Evolutionary conservation across 345 rosid genomes (phyloP), one percentile per base, ranked within the genome.

Genomic region (Salix udensis): DNA sequence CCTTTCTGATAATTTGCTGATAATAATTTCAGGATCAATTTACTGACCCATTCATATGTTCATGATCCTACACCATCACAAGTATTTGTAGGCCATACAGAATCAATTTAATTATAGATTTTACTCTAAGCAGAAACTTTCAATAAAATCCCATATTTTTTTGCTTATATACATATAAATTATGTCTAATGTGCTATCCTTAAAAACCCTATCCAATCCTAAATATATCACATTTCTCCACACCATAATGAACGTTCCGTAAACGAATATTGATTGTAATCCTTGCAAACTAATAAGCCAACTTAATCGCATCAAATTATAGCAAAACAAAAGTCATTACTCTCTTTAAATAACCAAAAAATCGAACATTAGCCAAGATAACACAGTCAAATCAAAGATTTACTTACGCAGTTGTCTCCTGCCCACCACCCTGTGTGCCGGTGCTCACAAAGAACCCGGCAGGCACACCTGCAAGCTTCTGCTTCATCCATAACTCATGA

Each of bases 361-460:
- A 52, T 40, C 48, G 42, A 23, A 37, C 39, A 28, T 44, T 24
- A 15, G 4, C 16, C 55, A 66, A 40, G 18, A 69, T 42, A 69
- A 40, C 58, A 46, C 16, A 74, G 46, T 23, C 31, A 48, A 15
- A 6, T 42, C 5, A 2, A 42, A 23, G 5, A 36, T 65, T 9
- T 15, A 44, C 84, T 77, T 68, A 81, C 84, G 77, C 75, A 1
- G 84, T 81, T 62, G 81, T 81, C 66, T 81, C 84, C 55, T 81
- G 84, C 23, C 81, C 84, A 30, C 84, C 84, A 3, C 84, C 84
- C 68, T 92, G 97, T 19, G 97, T 90, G 4, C 97, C 97, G 8
- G 94, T 89, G 68, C 97, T 92, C 4, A 89, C 89, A 67, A 91
- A 92, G 61, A 77, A 69, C 72, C 81, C 84, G 14, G 78, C 84